Base-by-base conservation (phyloP, 192 early-diverging fungal species). In the Coemansia sp. region DNA sequence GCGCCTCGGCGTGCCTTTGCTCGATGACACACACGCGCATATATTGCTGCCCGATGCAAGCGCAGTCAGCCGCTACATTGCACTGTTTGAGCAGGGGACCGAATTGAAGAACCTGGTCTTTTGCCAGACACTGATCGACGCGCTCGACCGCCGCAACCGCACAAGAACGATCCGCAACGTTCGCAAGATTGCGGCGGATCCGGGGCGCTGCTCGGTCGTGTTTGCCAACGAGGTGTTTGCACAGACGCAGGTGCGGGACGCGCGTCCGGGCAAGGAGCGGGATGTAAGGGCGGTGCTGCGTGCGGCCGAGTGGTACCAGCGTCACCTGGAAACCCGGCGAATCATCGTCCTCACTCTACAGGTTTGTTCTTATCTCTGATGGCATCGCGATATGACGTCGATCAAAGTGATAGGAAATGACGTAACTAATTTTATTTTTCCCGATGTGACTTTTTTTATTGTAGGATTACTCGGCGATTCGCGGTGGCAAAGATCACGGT, bases 201-300 rank as follows among this genome's bases (percentile, higher is more conserved):
- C 81, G 7, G 49, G 81, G 12, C 66, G 87, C 14, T 56, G 70
- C 14, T 84, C 84, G 2, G 69, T 87, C 1, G 73, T 89, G 11
- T 91, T 91, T 63, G 83, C 86, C 47, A 91, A 91, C 18, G 86
- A 87, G 46, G 74, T 86, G 8, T 91, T 85, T 59, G 61, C 64
- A 0, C 70, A 67, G 1, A 87, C 87, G 0, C 55, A 43, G 1
- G 64, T 69, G 12, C 0, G 14, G 42, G 28, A 48, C 66, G 33
- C 67, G 70, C 2, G 57, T 8, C 27, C 11, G 10, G 6, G 62
- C 9, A 43, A 75, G 10, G 62, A 66, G 5, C 72, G 84, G 11
- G 84, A 90, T 54, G 78, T 80, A 75, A 72, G 80, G 10, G 87
- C 86, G 2, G 69, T 88, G 23, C 58, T 76, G 22, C 64, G 66